Evolutionary conservation across 495 filamentous ascomycete genomes (phyloP).

Genomic region (Aspergillus nidulans): DNA sequence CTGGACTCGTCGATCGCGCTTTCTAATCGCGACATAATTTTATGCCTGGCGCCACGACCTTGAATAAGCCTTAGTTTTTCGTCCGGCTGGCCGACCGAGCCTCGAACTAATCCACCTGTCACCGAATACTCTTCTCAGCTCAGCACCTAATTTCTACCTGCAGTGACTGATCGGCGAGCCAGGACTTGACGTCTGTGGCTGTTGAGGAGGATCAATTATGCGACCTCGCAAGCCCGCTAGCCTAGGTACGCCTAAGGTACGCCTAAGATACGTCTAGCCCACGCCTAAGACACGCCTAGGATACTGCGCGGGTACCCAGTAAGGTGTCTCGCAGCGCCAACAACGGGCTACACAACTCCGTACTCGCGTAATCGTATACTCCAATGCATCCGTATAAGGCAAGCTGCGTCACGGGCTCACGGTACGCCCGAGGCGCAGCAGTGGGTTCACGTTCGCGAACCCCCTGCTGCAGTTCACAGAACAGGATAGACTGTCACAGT

Average conservation of each 20-base stretch:
- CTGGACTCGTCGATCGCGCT: too few relatives aligned
- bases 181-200: neutral
- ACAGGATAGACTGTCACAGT: neutral
- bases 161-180: neutral
- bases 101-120: neutral
- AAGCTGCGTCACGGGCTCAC: neutral
- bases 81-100: neutral
- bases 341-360: neutral
- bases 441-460: neutral
- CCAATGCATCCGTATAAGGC: neutral
- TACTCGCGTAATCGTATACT: neutral
- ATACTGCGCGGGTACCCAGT: neutral
- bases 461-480: neutral
- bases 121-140: neutral
- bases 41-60: neutral
- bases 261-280: too few relatives aligned
- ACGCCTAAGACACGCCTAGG: too few relatives aligned
- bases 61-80: neutral
- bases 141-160: slow-evolving; percentile 1
- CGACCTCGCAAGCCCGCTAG: neutral
- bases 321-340: neutral
- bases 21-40: neutral
- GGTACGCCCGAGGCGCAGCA: neutral
- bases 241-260: too few relatives aligned
- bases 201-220: neutral